Conservation (phyloP, 2,329 filamentous ascomycete genomes). For the Aspergillus chevalieri region DNA sequence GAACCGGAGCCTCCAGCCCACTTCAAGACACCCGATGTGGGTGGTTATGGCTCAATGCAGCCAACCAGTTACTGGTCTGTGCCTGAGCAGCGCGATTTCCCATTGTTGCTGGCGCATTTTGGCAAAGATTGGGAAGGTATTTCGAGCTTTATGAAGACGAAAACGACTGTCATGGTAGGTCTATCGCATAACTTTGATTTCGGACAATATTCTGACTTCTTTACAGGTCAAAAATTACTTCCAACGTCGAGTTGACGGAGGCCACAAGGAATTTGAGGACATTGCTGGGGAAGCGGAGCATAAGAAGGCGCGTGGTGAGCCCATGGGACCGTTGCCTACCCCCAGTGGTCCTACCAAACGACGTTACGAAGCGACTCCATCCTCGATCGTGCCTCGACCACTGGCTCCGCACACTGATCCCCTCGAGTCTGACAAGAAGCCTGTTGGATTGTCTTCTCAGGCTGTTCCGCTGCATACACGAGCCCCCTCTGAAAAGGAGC, state of each 20-base stretch:
- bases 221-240: constrained; percentile 47
- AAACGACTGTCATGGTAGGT: constrained; percentile 47
- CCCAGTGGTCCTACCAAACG: constrained; percentile 42
- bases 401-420: constrained; percentile 39
- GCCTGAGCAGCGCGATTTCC: constrained; percentile 44
- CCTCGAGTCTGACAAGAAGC: constrained; percentile 22
- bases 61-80: constrained; percentile 50
- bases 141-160: constrained; percentile 46
- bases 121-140: constrained; percentile 46
- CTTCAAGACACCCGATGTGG: constrained; percentile 21
- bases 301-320: constrained; percentile 40
- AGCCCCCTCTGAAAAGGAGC: constrained; percentile 30
- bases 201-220: background rate
- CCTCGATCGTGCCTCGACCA: constrained; percentile 35
- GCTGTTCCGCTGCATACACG: constrained; percentile 26
- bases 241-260: constrained; percentile 38
- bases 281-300: constrained; percentile 38
- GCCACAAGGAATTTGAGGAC: constrained; percentile 41
- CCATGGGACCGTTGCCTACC: constrained; percentile 38
- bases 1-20: constrained; percentile 22
- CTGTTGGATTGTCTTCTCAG: constrained; percentile 26
- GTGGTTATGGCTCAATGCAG: constrained; percentile 33
- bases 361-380: constrained; percentile 42
- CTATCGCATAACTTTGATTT: background rate
- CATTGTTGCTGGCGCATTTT: constrained; percentile 40